These are phyloP conservation scores for Sedum album DNA, from an alignment of 164 flowering plant genomes.

Conservation along the genomic window DNA sequence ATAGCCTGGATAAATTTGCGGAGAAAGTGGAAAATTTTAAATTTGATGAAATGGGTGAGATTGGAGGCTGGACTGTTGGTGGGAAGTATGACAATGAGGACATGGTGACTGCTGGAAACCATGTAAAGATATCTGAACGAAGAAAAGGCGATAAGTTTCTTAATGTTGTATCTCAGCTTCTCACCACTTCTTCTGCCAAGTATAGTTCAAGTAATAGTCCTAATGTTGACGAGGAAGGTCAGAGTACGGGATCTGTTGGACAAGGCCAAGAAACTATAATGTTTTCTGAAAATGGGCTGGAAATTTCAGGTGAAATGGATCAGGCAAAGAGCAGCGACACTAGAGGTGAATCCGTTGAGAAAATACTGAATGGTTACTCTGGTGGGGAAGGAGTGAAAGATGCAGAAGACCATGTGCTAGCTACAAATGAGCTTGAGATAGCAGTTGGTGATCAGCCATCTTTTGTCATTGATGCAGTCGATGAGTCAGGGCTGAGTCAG, in stretches of 20 bases:
- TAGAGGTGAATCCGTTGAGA: not conserved
- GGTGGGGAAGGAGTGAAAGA: not conserved
- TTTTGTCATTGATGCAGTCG: not conserved
- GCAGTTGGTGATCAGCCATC: no score
- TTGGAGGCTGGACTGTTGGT: slow-evolving; percentile 5
- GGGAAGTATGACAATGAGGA: slow-evolving; percentile 9
- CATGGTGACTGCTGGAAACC: slow-evolving; percentile 3
- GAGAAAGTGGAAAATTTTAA: slow-evolving; percentile 31
- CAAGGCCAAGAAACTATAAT: not conserved
- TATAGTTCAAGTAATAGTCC: not conserved
- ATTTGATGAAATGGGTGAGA: slow-evolving; percentile 26
- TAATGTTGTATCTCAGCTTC: slow-evolving; percentile 9
- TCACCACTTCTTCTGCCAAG: slow-evolving; percentile 3
- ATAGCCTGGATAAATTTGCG: slow-evolving; percentile 37
- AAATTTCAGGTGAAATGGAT: not conserved
- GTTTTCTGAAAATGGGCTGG: not conserved
- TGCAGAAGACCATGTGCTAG: not conserved
- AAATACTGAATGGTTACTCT: not conserved
- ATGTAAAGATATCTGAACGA: slow-evolving; percentile 8
- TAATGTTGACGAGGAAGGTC: not conserved
- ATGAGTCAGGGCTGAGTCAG: no score
- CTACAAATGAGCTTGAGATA: not conserved
- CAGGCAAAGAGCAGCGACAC: not conserved
- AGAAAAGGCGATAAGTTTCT: slow-evolving; percentile 7
- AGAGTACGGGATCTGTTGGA: not conserved